Base-by-base conservation (phyloP, 768 basidiomycete genomes). In the Pulveroboletus sp. region DNA sequence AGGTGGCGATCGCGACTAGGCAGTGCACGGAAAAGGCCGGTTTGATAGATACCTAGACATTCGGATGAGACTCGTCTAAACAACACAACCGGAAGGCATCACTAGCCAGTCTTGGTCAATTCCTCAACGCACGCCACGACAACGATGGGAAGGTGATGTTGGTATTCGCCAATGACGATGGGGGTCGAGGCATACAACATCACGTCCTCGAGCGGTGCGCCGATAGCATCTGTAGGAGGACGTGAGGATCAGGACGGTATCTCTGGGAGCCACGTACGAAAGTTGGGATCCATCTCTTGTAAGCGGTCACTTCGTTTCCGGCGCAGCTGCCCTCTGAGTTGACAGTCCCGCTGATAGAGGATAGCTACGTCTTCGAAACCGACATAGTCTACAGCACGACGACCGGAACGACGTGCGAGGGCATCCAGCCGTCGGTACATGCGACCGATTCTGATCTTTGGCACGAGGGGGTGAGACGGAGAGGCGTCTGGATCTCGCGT, bases 71-170 rank as follows among this genome's bases (percentile, higher is more conserved):
- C 3, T 41, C 41, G 47, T 12, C 21, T 21, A 21, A 21, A 21
- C 21, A 41, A n/a, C 15, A 43, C 7, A 18, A 21, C 31, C 11
- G 8, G 18, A 28, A 40, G 5, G 27, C 2, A 17, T 39, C 28
- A 55, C 41, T 36, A 15, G 66, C 76, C 76, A 12, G 74, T 75
- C 18, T 74, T 71, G 47, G 75, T 75, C 31, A 78, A 57, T 55
- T 78, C 74, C 39, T 78, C 77, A 24, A 78, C 51, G 47, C 72
- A 75, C 0, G 71, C 64, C 3, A 71, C 66, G 33, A 71, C 71
- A 3, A 74, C 70, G 21, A 67, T 50, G 6, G 74, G 74, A 1
- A 76, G 53, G 49, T 71, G 49, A 39, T 76, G 69, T 37, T 66
- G 65, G 32, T 66, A 68, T 15, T 73, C 73, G 4, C 67, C 69